phyloP scores from a whole-genome alignment of 2,329 filamentous ascomycete species.

The Fusarium zealandicum region DNA sequence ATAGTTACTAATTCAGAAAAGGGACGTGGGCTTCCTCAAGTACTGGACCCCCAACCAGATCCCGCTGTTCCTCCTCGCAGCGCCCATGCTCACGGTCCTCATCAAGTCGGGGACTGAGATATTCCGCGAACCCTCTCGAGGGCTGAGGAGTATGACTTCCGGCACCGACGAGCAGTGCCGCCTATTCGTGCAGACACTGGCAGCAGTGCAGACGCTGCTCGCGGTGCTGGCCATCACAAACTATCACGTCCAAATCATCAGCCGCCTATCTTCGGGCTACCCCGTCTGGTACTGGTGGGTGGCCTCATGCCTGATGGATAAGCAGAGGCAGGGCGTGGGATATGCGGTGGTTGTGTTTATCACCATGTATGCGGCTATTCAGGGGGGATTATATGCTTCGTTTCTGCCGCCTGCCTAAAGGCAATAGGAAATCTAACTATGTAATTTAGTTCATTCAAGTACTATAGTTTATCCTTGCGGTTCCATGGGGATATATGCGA shows the following conservation, averaged over 20 bases:
- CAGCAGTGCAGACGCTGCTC: constrained; percentile 75
- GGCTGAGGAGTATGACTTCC: constrained; percentile 2
- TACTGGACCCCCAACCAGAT: constrained; percentile 92
- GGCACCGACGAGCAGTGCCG: constrained; percentile 25
- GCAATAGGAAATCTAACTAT: no score
- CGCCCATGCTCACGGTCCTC: constrained; percentile 74
- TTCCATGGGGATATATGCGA: no score
- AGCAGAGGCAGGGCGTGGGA: constrained; percentile 44
- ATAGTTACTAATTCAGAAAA: constrained; percentile 49
- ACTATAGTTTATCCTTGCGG: no score
- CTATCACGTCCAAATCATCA: constrained; percentile 95
- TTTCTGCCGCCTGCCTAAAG: constrained; percentile 86
- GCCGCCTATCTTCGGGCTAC: constrained; percentile 85
- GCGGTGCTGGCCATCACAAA: constrained; percentile 75
- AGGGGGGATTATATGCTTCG: constrained; percentile 83
- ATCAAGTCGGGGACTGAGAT: constrained; percentile 63
- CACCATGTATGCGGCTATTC: constrained; percentile 82
- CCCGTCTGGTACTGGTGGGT: constrained; percentile 89
- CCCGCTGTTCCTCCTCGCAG: constrained; percentile 84
- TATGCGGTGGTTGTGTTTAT: constrained; percentile 67
- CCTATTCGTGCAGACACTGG: constrained; percentile 63
- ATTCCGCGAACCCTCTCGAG: constrained; percentile 36
- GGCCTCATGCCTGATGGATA: constrained; percentile 56
- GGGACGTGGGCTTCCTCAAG: constrained; percentile 84
- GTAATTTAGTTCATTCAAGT: no score